These are phyloP conservation scores for Bertia moriformis DNA, from an alignment of 2,329 filamentous ascomycete species.

Conservation along the genomic window DNA sequence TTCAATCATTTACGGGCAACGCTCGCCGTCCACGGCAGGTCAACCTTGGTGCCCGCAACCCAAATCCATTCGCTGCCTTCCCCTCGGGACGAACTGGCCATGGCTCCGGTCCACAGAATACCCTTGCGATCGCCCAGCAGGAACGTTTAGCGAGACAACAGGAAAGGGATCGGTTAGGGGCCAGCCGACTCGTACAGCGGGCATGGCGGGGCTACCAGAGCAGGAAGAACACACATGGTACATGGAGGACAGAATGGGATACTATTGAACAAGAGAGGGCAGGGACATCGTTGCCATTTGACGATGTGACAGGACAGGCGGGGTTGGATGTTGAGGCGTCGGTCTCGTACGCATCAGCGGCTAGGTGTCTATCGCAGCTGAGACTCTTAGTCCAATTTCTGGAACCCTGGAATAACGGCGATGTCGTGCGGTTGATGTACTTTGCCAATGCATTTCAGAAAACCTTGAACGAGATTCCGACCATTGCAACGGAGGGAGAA, in stretches of 20 bases:
- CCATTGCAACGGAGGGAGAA: constrained; percentile 18
- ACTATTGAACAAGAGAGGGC: constrained; percentile 30
- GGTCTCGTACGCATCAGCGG: constrained; percentile 4
- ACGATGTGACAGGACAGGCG: constrained; percentile 15
- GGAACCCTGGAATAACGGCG: constrained; percentile 3
- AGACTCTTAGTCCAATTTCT: constrained; percentile 7
- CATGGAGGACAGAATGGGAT: constrained; percentile 50
- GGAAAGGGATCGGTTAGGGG: constrained; percentile 64
- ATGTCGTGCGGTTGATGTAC: constrained; percentile 19
- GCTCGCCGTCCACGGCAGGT: constrained; percentile 78
- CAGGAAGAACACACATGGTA: constrained; percentile 40
- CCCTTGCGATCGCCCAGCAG: constrained; percentile 73
- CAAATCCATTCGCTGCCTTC: constrained; percentile 63
- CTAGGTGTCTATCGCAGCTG: constrained; percentile 5
- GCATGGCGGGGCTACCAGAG: constrained; percentile 66
- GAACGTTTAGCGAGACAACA: constrained; percentile 68
- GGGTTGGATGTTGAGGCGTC: background rate
- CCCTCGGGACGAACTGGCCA: constrained; percentile 18
- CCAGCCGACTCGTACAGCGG: constrained; percentile 61
- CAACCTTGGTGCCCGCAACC: constrained; percentile 74
- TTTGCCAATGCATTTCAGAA: constrained; percentile 23
- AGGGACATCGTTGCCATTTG: constrained; percentile 28
- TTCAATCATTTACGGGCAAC: constrained; percentile 78
- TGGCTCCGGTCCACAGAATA: constrained; percentile 54
- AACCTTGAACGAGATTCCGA: constrained; percentile 18